Evolutionary conservation across 2,329 filamentous ascomycete species (phyloP), one percentile per base, ranked within the genome.

Genomic region (Lanzia echinophila): DNA sequence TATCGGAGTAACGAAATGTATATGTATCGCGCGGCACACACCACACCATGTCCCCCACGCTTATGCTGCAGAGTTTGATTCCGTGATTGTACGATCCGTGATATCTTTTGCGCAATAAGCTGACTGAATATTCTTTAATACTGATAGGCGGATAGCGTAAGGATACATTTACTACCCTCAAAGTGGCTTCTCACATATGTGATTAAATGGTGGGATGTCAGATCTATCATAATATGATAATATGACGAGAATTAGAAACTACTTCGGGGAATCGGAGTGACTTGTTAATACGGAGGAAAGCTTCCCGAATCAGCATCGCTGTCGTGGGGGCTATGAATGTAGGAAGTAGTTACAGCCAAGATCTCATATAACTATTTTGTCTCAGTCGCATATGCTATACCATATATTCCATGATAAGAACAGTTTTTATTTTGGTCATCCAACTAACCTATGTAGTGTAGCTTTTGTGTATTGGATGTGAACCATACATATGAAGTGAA

Each of bases 151-250:
- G 3, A 4, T 34, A n/a, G 20, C 17, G 12, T 17, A 38, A 7
- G 36, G 36, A n/a, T n/a, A n/a, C n/a, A n/a, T n/a, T n/a, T 7
- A 13, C 36, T 38, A 13, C 36, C 17, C 34, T 8, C 10, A 47
- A 32, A 15, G 31, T 28, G 17, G 22, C 20, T 17, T 41, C 22
- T 39, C 20, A 42, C 38, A 50, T 43, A 19, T 8, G 20, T 36
- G n/a, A 24, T 15, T 39, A 39, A 17, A 48, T 28, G 34, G 46
- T 19, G 28, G 20, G 7, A n/a, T n/a, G 24, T n/a, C 24, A 53
- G 22, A 53, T 53, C 50, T 44, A 43, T 41, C 50, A 47, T 19
- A 41, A 53, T 53, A 12, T 47, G 43, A 53, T 20, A 20, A 28
- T 22, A 41, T 41, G n/a, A n/a, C n/a, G n/a, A n/a, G n/a, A n/a